These are phyloP conservation scores for Teunomyces lycoperdinae DNA, from an alignment of 805 yeast genomes.

Conservation along the genomic window DNA sequence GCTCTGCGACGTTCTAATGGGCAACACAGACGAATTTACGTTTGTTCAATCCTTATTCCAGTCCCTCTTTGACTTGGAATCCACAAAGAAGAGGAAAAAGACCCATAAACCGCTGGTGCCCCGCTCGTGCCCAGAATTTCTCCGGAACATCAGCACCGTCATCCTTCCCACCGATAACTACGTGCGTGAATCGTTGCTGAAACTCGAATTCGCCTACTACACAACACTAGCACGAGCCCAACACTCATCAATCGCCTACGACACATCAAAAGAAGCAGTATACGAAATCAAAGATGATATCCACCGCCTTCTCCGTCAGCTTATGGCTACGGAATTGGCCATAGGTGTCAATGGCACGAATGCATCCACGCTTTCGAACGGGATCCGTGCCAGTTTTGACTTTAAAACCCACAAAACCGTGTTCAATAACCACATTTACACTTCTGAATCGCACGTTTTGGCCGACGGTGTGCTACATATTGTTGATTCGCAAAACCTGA, in stretches of 20 bases:
- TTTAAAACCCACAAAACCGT: constrained; percentile 7
- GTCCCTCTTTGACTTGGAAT: constrained; percentile 18
- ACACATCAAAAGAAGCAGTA: constrained; percentile 29
- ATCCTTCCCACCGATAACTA: constrained; percentile 34
- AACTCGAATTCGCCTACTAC: constrained; percentile 27
- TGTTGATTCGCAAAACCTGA: constrained; percentile 15
- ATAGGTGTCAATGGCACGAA: constrained; percentile 31
- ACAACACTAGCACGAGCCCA: not conserved
- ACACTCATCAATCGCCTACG: constrained; percentile 11
- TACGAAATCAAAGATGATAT: constrained; percentile 31
- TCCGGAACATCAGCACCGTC: constrained; percentile 24
- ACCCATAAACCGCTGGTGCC: constrained; percentile 9
- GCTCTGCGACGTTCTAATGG: constrained; percentile 35
- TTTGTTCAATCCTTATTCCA: constrained; percentile 27
- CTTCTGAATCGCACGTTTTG: constrained; percentile 15
- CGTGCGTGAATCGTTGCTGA: constrained; percentile 23
- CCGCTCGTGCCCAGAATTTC: constrained; percentile 25
- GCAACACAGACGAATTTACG: constrained; percentile 23
- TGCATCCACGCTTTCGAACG: not conserved
- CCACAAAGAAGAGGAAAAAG: constrained; percentile 2
- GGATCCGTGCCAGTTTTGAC: not conserved
- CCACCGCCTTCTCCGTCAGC: constrained; percentile 19
- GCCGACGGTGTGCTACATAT: constrained; percentile 37
- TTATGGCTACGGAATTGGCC: constrained; percentile 25
- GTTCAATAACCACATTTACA: constrained; percentile 18